Evolutionary conservation across 805 yeast species (phyloP).

Genomic region (Wickerhamomyces rabaulensis): DNA sequence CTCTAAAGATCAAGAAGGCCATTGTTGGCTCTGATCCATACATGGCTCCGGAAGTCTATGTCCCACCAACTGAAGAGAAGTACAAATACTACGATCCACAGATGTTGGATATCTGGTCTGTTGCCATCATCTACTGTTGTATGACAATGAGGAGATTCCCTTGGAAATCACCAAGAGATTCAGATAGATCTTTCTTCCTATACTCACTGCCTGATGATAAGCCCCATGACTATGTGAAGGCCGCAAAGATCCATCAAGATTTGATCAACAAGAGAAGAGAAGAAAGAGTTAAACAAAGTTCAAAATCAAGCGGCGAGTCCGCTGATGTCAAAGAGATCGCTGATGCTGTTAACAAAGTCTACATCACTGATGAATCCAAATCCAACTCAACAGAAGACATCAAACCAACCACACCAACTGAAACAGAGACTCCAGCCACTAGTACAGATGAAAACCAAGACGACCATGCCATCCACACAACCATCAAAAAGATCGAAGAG

Average conservation of each 20-base stretch:
- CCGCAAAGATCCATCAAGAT: slow-evolving; percentile 68
- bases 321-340: slow-evolving; percentile 13
- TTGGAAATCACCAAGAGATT: slow-evolving; percentile 73
- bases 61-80: slow-evolving; percentile 29
- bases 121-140: slow-evolving; percentile 81
- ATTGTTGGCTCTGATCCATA: slow-evolving; percentile 86
- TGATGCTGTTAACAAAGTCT: slow-evolving; percentile 12
- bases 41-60: slow-evolving; percentile 75
- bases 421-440: background rate
- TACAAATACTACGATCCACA: slow-evolving; percentile 55
- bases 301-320: background rate
- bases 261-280: slow-evolving; percentile 54
- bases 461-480: background rate
- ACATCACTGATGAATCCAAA: slow-evolving; percentile 2
- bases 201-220: slow-evolving; percentile 65
- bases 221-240: slow-evolving; percentile 68
- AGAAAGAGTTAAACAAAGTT: slow-evolving; percentile 27
- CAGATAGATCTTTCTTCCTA: slow-evolving; percentile 66
- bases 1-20: slow-evolving; percentile 2
- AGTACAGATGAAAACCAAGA: background rate
- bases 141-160: slow-evolving; percentile 83
- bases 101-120: slow-evolving; percentile 79
- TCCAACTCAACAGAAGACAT: background rate
- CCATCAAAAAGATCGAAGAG: slow-evolving; percentile 4
- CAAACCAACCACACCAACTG: background rate